A percentile compares a stretch with the other conserved stretches of the same genome.
Conservation (phyloP, 1,139 yeast species). For the Candida neerlandica region DNA sequence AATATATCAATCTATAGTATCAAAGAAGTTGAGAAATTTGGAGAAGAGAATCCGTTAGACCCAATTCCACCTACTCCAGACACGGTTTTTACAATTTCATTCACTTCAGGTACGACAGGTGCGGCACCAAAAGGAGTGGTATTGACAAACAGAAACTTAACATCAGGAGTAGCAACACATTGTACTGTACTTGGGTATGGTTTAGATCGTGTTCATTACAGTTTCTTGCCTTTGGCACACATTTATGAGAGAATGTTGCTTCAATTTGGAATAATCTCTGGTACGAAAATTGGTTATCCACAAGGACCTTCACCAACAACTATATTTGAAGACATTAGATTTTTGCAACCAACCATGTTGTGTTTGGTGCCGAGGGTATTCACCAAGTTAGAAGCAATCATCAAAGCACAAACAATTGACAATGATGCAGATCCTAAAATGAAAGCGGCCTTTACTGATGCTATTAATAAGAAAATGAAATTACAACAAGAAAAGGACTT, state of each 20-base stretch:
- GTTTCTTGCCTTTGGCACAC: constrained; percentile 51
- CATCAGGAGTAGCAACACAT: constrained; percentile 47
- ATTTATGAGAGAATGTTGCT: constrained; percentile 55
- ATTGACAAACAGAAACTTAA: constrained; percentile 53
- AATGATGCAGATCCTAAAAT: constrained; percentile 40
- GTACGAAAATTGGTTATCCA: constrained; percentile 44
- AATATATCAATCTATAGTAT: constrained; percentile 45
- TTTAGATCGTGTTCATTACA: constrained; percentile 17
- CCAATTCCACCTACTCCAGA: constrained; percentile 54
- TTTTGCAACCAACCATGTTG: constrained; percentile 37
- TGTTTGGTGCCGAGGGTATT: constrained; percentile 44
- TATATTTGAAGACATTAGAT: constrained; percentile 39
- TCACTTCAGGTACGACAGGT: constrained; percentile 80
- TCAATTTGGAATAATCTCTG: constrained; percentile 25
- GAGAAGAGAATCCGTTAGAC: constrained; percentile 46
- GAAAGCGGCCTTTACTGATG: constrained; percentile 26
- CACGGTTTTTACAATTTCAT: constrained; percentile 63
- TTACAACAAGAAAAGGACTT: constrained; percentile 25
- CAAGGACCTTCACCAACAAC: constrained; percentile 38
- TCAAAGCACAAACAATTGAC: constrained; percentile 46
- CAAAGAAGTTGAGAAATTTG: constrained; percentile 55
- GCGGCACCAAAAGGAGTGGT: constrained; percentile 72
- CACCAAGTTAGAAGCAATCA: constrained; percentile 46
- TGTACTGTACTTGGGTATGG: constrained; percentile 17
- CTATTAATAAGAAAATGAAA: constrained; percentile 32